Conservation (phyloP, 139 green algal genomes). For the Mychonastes homosphaera region DNA sequence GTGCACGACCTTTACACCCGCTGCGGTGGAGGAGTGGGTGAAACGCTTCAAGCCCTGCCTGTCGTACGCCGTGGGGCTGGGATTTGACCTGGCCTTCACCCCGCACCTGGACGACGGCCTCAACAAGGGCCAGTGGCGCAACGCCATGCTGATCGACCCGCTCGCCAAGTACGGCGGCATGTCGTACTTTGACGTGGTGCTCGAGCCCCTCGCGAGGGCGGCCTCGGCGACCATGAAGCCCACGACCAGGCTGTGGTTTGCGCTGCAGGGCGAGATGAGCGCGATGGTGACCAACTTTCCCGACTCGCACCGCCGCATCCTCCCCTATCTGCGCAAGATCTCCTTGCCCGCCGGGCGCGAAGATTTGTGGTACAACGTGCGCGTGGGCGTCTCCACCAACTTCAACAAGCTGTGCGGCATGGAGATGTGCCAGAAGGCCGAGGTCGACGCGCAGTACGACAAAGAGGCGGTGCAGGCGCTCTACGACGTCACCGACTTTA, state of each 20-base stretch:
- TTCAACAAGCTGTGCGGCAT: slow-evolving; percentile 23
- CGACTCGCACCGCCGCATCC: slow-evolving; percentile 13
- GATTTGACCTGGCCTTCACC: slow-evolving; percentile 9
- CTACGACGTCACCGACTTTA: slow-evolving; percentile 28
- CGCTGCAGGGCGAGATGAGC: slow-evolving; percentile 30
- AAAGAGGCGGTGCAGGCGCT: slow-evolving; percentile 4
- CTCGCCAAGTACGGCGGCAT: slow-evolving; percentile 15
- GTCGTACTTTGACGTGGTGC: slow-evolving; percentile 31
- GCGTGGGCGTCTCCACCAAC: slow-evolving; percentile 17
- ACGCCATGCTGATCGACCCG: slow-evolving; percentile 16
- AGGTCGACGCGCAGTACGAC: not conserved
- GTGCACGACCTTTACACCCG: not conserved
- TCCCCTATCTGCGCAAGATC: slow-evolving; percentile 9
- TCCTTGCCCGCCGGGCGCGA: not conserved
- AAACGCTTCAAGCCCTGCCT: slow-evolving; percentile 6
- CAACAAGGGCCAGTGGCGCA: slow-evolving; percentile 12
- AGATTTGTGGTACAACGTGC: slow-evolving; percentile 13
- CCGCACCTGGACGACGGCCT: slow-evolving; percentile 18
- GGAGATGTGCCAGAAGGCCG: not conserved
- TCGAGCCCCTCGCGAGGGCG: slow-evolving; percentile 28
- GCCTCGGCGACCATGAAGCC: slow-evolving; percentile 2
- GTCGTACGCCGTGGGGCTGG: slow-evolving; percentile 5
- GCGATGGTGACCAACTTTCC: slow-evolving; percentile 23
- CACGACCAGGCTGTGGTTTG: slow-evolving; percentile 12
- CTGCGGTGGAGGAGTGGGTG: not conserved